Conservation (phyloP, 345 rosid genomes). For the Anacardium occidentale region DNA sequence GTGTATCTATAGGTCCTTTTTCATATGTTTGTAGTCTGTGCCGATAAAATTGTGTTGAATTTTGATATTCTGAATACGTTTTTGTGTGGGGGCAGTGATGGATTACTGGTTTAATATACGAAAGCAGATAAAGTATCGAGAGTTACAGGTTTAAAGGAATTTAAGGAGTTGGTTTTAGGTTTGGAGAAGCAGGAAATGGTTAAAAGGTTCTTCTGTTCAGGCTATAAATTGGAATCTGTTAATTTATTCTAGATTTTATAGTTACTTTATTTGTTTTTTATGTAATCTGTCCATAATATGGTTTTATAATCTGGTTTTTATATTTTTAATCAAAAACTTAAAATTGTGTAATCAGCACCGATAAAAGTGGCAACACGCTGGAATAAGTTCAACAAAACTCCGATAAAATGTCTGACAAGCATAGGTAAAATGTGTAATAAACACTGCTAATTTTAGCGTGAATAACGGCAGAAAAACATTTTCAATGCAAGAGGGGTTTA, state of each 20-base stretch:
- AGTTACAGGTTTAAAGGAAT: not conserved
- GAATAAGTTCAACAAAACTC: no score
- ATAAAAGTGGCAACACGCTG: no score
- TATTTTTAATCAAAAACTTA: no score
- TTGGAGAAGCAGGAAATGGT: slow-evolving; percentile 48
- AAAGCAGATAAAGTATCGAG: slow-evolving; percentile 12
- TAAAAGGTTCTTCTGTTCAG: slow-evolving; percentile 39
- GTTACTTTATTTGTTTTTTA: slow-evolving; percentile 22
- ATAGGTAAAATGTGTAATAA: no score
- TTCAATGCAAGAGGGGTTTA: no score
- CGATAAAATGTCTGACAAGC: no score
- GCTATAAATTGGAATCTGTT: not conserved
- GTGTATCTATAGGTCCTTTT: not conserved
- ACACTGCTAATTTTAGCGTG: no score
- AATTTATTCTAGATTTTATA: slow-evolving; percentile 8
- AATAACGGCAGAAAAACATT: no score
- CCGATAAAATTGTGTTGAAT: not conserved
- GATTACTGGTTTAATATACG: not conserved
- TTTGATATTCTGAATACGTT: not conserved
- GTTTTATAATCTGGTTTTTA: no score
- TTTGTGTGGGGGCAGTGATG: not conserved
- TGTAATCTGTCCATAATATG: no score
- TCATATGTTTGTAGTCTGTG: not conserved
- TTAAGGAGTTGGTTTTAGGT: slow-evolving; percentile 6
- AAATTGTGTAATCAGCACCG: no score